Evolutionary conservation across 148 eudicot genomes (phyloP).

Genomic region (Camellia japonica): DNA sequence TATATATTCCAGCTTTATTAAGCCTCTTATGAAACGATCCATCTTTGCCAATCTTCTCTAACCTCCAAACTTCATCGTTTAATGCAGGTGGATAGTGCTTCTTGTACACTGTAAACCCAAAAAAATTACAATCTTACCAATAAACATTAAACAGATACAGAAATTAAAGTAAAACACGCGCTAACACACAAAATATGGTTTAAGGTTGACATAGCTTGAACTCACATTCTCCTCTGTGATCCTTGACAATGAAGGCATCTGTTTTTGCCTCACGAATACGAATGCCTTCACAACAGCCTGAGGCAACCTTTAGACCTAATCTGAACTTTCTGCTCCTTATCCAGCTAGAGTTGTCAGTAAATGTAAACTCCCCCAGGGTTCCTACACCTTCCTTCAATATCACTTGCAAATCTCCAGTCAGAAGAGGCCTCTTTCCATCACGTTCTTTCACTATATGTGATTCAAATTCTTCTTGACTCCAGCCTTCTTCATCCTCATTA

Average conservation of each 20-base stretch:
- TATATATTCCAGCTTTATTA: conserved; percentile 57
- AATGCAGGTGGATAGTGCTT: conserved; percentile 92
- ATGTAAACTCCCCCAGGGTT: conserved; percentile 83
- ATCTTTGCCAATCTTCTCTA: conserved; percentile 93
- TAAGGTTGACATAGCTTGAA: conserved; percentile 1
- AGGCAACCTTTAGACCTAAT: conserved; percentile 68
- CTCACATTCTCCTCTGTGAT: conserved; percentile 94
- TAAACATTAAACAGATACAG: neutral
- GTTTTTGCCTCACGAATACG: conserved; percentile 89
- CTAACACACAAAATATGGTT: neutral
- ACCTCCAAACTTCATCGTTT: conserved; percentile 86
- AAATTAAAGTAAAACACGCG: neutral
- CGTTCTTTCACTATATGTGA: conserved; percentile 87
- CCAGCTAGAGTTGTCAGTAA: conserved; percentile 98
- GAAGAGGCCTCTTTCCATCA: conserved; percentile 94
- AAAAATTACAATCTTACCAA: neutral
- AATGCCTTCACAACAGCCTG: conserved; percentile 60
- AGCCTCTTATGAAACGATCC: conserved; percentile 90
- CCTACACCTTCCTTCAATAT: conserved; percentile 86
- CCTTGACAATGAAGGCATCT: conserved; percentile 94
- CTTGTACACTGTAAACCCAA: conserved; percentile 63
- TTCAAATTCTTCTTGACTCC: conserved; percentile 85
- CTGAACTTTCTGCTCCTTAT: conserved; percentile 88
- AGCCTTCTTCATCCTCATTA: conserved; percentile 58
- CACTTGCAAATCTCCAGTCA: conserved; percentile 81